Base-by-base conservation (phyloP, 2,329 filamentous ascomycete genomes). In the Botrytis hyacinthi region DNA sequence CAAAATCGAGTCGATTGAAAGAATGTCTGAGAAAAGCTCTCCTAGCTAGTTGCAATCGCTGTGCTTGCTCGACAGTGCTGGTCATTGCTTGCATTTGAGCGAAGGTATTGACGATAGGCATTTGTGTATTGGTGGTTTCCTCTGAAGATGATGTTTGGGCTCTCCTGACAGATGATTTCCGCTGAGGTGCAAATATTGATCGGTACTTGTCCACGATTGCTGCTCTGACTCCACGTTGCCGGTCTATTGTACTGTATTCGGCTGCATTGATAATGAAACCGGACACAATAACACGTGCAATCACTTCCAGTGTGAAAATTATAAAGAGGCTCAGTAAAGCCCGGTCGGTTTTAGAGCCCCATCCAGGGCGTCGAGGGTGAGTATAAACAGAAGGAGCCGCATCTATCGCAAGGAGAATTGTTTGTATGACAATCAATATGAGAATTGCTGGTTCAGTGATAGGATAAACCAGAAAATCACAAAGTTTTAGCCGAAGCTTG, bases 1-100 rank as follows among this genome's bases (percentile, higher is more conserved):
- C 86, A 82, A 98, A 98, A 81, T 99, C 96, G 18, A 98, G 87
- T 70, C 96, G 90, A 81, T 98, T 98, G 84, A 99, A 99, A 0
- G 94, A 95, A 82, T 99, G 96, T 26, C 96, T 90, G 72, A 99
- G 84, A 82, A 98, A 98, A 1, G 96, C 97, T 75, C 96, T 90
- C 71, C 96, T 91, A 26, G 97, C 95, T 72, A 99, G 87, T 76
- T 97, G 92, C 77, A 92, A 87, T 75, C 95, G 91, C 81, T 96
- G 93, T 77, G 95, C 92, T 76, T 97, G 89, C 85, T 87, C 93
- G 76, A 86, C 86, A 79, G 86, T 96, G 83, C 83, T 89, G 79
- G 72, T 51, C 68, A 83, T 86, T 76, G 85, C 84, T 73, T 78
- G 77, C 81, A 92, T 91, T 75, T 93, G 83, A 10, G 86, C 90